phyloP scores from a whole-genome alignment of 2,329 filamentous ascomycete species.

The Curvularia sp. region DNA sequence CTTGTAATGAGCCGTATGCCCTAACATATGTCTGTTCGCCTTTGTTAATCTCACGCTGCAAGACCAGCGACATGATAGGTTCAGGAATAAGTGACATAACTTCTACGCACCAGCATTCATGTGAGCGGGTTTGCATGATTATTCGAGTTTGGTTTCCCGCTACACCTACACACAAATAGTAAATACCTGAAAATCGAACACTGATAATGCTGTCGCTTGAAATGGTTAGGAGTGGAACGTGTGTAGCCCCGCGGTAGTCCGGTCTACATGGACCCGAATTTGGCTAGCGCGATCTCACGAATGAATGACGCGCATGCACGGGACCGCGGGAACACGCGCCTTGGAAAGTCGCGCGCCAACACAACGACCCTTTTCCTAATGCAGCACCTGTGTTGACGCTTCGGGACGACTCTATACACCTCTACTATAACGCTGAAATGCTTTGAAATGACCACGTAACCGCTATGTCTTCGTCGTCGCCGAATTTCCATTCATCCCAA shows the following conservation, averaged over 20 bases:
- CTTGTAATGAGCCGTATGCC: neutral
- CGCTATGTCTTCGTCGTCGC: constrained; percentile 58
- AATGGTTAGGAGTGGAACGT: too few species aligned
- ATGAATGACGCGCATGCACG: constrained; percentile 48
- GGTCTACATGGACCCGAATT: constrained; percentile 2
- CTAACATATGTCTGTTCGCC: neutral
- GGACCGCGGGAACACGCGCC: constrained; percentile 44
- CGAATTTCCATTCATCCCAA: constrained; percentile 58
- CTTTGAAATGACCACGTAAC: constrained; percentile 10
- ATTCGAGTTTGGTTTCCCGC: too few species aligned
- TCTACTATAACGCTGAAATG: constrained; percentile 5
- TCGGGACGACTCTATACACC: neutral
- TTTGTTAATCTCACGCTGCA: neutral
- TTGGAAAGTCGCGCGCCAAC: constrained; percentile 12
- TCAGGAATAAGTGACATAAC: too few species aligned
- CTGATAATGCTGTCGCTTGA: too few species aligned
- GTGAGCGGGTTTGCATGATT: too few species aligned
- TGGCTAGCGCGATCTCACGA: constrained; percentile 28
- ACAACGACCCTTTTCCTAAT: constrained; percentile 9
- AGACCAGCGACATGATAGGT: too few species aligned
- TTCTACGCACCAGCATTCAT: too few species aligned
- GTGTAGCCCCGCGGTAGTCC: too few species aligned
- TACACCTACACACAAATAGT: too few species aligned
- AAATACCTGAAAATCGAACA: too few species aligned
- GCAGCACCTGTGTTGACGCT: neutral